Evolutionary conservation across 768 basidiomycete genomes (phyloP).

Genomic region (Lyophyllum semitale): DNA sequence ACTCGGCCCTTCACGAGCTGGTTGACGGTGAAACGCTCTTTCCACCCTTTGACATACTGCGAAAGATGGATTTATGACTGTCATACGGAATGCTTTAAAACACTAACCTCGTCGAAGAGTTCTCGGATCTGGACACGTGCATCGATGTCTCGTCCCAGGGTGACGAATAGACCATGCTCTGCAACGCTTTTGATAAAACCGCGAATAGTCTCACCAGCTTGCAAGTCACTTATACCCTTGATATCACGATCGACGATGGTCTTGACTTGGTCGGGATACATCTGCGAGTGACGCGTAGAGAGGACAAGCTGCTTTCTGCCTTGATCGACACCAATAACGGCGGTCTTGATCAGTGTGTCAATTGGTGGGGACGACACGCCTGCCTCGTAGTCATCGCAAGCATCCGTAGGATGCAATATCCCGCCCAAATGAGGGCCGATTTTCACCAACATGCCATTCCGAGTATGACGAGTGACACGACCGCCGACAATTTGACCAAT

Average conservation of each 20-base stretch:
- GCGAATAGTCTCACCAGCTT: constrained; percentile 73
- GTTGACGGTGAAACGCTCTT: constrained; percentile 72
- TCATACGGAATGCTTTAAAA: background rate
- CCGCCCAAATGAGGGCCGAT: constrained; percentile 73
- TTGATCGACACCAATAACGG: constrained; percentile 70
- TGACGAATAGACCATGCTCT: constrained; percentile 88
- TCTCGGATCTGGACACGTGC: constrained; percentile 93
- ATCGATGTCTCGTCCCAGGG: constrained; percentile 79
- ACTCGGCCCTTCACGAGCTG: constrained; percentile 90
- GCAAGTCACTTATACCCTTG: constrained; percentile 56
- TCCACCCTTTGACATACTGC: constrained; percentile 97
- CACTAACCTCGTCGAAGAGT: constrained; percentile 80
- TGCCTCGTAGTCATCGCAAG: constrained; percentile 74
- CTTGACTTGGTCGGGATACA: constrained; percentile 51
- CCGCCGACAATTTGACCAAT: constrained; percentile 80
- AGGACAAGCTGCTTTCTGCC: constrained; percentile 70
- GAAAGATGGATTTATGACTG: constrained; percentile 11
- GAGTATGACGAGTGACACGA: constrained; percentile 73
- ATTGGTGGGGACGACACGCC: constrained; percentile 58
- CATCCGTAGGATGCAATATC: constrained; percentile 79
- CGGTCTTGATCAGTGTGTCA: constrained; percentile 69
- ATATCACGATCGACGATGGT: constrained; percentile 72
- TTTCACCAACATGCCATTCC: constrained; percentile 77
- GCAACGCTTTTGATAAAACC: constrained; percentile 90
- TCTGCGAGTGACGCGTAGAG: constrained; percentile 76